phyloP scores from a whole-genome alignment of 208 protist genomes.

The Naegleria lovaniensis region DNA sequence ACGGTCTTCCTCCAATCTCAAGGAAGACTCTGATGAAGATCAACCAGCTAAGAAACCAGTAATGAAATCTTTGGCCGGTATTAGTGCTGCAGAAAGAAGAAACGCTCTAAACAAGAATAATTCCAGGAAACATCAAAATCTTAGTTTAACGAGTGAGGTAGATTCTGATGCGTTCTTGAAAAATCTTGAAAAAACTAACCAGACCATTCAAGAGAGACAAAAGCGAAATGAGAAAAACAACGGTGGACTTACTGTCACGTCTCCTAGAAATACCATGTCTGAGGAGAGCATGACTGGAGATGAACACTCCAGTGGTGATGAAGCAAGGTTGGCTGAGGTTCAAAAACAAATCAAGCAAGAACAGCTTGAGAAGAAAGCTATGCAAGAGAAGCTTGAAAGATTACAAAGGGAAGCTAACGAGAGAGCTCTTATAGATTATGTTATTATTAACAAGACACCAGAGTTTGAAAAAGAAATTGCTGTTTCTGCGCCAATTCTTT shows the following conservation, averaged over 20 bases:
- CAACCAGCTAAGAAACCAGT: background rate
- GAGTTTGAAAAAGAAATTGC: background rate
- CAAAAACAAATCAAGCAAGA: background rate
- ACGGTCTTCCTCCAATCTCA: background rate
- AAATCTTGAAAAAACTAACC: background rate
- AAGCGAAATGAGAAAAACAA: background rate
- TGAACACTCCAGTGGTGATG: background rate
- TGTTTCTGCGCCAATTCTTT: background rate
- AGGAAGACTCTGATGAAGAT: background rate
- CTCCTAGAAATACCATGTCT: background rate
- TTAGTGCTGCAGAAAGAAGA: background rate
- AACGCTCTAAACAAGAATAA: background rate
- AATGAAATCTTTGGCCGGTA: background rate
- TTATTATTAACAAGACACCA: background rate
- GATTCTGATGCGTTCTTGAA: background rate
- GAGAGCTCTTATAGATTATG: background rate
- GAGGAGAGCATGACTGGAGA: background rate
- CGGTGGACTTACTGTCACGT: background rate
- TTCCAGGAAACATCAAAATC: background rate
- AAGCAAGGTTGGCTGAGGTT: background rate
- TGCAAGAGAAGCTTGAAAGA: background rate
- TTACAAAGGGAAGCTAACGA: background rate
- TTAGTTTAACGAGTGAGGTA: background rate
- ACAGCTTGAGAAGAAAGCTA: background rate
- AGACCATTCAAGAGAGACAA: background rate